Percentiles rank a stretch among this genome's conserved stretches.
phyloP scores from a whole-genome alignment of 306 rosid genomes.

The Sechiopsis laciniata region DNA sequence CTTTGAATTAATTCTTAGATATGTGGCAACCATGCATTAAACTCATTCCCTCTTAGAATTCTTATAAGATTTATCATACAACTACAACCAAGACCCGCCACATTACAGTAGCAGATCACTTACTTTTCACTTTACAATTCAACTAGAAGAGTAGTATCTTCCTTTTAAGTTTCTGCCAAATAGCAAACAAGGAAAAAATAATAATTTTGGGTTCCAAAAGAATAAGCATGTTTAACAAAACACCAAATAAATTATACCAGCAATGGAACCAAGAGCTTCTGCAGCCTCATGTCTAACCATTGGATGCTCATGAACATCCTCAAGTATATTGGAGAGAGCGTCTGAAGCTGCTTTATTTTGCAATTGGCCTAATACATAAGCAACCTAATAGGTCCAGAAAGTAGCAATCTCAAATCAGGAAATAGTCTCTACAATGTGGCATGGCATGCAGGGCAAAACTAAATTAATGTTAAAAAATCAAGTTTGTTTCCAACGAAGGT shows the following conservation, averaged over 20 bases:
- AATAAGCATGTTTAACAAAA: neutral
- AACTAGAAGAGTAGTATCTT: no score
- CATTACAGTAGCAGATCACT: no score
- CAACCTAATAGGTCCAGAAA: constrained; percentile 50
- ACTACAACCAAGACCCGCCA: neutral
- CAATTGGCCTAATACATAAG: constrained; percentile 92
- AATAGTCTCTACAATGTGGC: neutral
- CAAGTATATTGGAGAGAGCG: constrained; percentile 71
- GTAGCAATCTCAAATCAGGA: constrained; percentile 22
- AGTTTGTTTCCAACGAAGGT: neutral
- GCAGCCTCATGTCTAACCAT: constrained; percentile 99
- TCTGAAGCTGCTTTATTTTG: constrained; percentile 85
- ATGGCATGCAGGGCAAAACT: neutral
- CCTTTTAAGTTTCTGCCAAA: neutral
- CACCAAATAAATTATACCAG: constrained; percentile 46
- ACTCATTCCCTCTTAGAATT: no score
- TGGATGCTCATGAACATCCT: constrained; percentile 74
- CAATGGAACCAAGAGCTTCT: constrained; percentile 98
- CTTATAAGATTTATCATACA: neutral
- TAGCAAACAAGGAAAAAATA: neutral
- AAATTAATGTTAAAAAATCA: neutral
- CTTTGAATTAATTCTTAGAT: no score
- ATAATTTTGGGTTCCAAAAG: neutral
- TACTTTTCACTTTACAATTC: no score
- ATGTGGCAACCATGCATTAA: no score